Percentiles rank a stretch among this genome's conserved stretches.
Conservation (phyloP, 306 rosid species). For the Macrotyloma uniflorum region DNA sequence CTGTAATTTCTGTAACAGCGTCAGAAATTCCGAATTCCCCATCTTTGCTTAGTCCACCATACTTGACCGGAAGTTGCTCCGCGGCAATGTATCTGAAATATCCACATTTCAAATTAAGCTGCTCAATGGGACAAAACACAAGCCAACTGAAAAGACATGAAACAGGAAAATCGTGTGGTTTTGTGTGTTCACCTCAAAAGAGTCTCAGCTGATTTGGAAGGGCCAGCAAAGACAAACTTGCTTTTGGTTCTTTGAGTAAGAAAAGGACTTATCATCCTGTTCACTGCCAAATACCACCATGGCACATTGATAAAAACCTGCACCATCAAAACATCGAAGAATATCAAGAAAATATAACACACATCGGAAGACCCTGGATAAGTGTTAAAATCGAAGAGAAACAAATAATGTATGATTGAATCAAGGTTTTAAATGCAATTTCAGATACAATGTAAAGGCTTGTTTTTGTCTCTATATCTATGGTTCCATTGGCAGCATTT, state of each 20-base stretch:
- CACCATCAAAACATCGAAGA: background rate
- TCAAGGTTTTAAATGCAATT: background rate
- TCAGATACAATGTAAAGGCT: no score
- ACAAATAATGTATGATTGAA: background rate
- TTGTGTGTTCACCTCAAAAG: slow-evolving; percentile 50
- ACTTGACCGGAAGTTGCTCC: slow-evolving; percentile 71
- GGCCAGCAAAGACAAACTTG: slow-evolving; percentile 78
- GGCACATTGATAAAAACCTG: slow-evolving; percentile 87
- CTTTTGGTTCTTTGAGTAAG: slow-evolving; percentile 71
- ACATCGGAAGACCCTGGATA: background rate
- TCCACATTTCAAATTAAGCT: background rate
- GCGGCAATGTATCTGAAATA: slow-evolving; percentile 62
- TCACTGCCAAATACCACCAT: slow-evolving; percentile 83
- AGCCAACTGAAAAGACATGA: background rate
- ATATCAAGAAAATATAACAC: background rate
- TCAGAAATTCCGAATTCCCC: slow-evolving; percentile 62
- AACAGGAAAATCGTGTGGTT: background rate
- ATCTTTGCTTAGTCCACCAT: slow-evolving; percentile 76
- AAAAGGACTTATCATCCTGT: slow-evolving; percentile 74
- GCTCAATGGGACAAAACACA: background rate
- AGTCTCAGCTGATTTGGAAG: slow-evolving; percentile 66
- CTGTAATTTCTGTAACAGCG: slow-evolving; percentile 59
- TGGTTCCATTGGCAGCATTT: no score
- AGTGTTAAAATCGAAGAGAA: background rate
- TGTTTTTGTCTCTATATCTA: no score